Base-by-base conservation (phyloP, 2,329 filamentous ascomycete genomes). In the Colletotrichum sublineola region DNA sequence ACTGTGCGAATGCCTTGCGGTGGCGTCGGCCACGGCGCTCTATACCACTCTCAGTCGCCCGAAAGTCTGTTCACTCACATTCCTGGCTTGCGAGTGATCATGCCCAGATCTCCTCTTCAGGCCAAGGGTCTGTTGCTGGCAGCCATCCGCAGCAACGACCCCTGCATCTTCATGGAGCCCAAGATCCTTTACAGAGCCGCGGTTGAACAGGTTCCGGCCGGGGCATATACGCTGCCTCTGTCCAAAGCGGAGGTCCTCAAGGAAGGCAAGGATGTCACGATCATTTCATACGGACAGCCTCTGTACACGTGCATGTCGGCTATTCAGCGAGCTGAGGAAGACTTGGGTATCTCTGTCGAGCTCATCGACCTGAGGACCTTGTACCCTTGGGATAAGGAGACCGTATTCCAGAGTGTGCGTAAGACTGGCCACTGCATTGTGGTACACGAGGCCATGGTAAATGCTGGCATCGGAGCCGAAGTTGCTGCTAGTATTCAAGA, bases 161-260 rank as follows among this genome's bases (percentile, higher is more conserved):
- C 95, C 0, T 94, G 96, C 74, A 86, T 98, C 65, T 97, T 98
- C 82, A 91, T 98, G 91, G 95, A 98, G 80, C 95, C 95, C 56
- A 98, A 98, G 84, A 93, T 96, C 58, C 85, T 98, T 15, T 98
- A 98, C 81, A 92, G 95, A 29, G 95, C 95, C 0, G 94, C 95
- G 0, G 94, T 97, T 38, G 95, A 98, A 81, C 94, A 97, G 80
- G 95, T 98, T 1, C 95, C 95, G 0, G 89, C 91, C 1, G 92
- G 90, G 31, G 85, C 93, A 3, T 98, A 96, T 80, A 90, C 91
- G n/a, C 87, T 98, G 18, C 94, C 95, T 0, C 86, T 98, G 14
- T 94, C 92, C 77, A 96, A 94, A 80, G 95, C 95, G 0, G 95
- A 98, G 79, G 83, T 97, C 0, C 80, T 98, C 31, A 96, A 95